Base-by-base conservation (phyloP, 139 green algal genomes). In the Bryopsis sp. region DNA sequence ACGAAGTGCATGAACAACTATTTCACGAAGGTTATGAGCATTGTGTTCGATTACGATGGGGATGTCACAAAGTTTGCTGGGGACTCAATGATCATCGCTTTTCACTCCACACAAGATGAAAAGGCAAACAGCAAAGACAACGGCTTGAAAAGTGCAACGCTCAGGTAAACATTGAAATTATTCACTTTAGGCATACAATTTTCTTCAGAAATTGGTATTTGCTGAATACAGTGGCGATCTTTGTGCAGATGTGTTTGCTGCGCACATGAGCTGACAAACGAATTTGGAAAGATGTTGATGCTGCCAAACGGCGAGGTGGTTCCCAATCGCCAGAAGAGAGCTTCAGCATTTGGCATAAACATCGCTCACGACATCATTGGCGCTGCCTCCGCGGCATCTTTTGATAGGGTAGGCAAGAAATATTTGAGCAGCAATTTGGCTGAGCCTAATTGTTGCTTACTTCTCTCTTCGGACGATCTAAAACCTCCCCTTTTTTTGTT, bases 11-110 rank as follows among this genome's bases (percentile, higher is more conserved):
- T 95, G 78, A 95, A 95, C 77, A 84, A 85, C 39, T 92, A 87
- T 74, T 95, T 95, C 70, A 80, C 81, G 5, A 68, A 84, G 72
- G 78, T 84, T 8, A 8, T 35, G 2, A 46, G 29, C 63, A 33
- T 58, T 7, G n/a, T 60, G 61, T 36, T 82, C 31, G 43, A 65
- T 31, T 84, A 85, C 70, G 81, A 83, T 28, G 88, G 88, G 0
- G 86, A 95, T 69, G 82, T 95, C 11, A 81, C 89, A 60, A 87
- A 89, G 67, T 95, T 95, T 81, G 88, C 88, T 3, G 88, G 88
- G 1, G 88, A 95, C 78, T 82, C 79, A 24, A 89, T 95, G 81
- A 90, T 95, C 33, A 74, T 87, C 0, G 74, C 76, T 1, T 95
- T 95, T 71, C 69, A 64, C 63, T 79, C 84, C 3, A 73, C 54